phyloP scores from a whole-genome alignment of 108 stramenopile species.

The Aurantiochytrium sp. region DNA sequence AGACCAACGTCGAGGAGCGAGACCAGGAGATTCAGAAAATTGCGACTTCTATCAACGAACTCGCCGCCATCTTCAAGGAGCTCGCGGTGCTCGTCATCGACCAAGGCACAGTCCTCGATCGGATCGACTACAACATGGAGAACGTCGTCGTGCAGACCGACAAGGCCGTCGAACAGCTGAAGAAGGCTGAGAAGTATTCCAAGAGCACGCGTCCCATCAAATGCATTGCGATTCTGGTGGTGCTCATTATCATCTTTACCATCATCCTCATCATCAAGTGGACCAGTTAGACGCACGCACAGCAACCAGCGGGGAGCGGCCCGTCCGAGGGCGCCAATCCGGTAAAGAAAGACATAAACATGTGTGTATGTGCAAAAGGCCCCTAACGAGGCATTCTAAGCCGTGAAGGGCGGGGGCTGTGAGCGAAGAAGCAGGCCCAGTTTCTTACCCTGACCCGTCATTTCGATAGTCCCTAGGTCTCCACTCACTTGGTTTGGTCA shows the following conservation, averaged over 20 bases:
- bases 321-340: too few relatives aligned
- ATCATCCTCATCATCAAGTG: conserved; percentile 42
- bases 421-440: too few relatives aligned
- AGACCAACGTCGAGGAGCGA: conserved; percentile 45
- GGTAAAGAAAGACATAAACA: too few relatives aligned
- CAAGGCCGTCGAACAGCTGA: conserved; percentile 88
- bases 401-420: too few relatives aligned
- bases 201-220: conserved; percentile 79
- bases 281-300: not conserved
- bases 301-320: too few relatives aligned
- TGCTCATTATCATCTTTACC: conserved; percentile 49
- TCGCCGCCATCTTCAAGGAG: conserved; percentile 96
- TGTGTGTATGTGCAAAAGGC: too few relatives aligned
- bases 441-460: too few relatives aligned
- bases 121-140: conserved; percentile 99
- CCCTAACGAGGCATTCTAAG: too few relatives aligned
- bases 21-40: conserved; percentile 71
- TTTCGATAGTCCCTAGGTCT: too few relatives aligned
- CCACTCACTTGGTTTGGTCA: not conserved
- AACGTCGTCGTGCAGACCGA: conserved; percentile 95
- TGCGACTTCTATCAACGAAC: conserved; percentile 91
- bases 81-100: conserved; percentile 98
- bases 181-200: conserved; percentile 90
- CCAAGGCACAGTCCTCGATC: conserved; percentile 98
- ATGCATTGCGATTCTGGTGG: conserved; percentile 47